A percentile compares a stretch with the other conserved stretches of the same genome.
phyloP scores from a whole-genome alignment of 2,329 filamentous ascomycete species.

The Achaetomium macrosporum region DNA sequence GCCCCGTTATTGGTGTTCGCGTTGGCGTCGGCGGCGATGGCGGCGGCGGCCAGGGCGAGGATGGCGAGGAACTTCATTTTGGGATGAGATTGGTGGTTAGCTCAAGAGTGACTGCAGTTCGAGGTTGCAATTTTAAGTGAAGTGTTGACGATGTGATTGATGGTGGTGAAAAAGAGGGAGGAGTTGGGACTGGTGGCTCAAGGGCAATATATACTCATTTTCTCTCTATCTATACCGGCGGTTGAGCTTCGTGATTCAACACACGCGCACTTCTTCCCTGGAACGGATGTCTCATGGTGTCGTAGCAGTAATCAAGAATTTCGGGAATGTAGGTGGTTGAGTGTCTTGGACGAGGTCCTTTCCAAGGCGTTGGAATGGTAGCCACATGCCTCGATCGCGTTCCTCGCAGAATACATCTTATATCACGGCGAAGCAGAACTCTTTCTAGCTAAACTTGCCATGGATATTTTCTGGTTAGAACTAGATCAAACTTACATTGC shows the following conservation, averaged over 20 bases:
- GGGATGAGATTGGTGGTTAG: not conserved
- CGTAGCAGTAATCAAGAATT: not conserved
- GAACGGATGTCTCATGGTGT: not conserved
- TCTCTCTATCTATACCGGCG: not conserved
- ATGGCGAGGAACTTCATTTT: conserved; percentile 23
- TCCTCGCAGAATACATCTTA: not conserved
- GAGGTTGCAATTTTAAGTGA: not conserved
- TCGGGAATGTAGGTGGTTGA: not conserved
- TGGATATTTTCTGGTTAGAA: too few species aligned
- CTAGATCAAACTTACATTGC: too few species aligned
- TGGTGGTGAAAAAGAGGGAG: conserved; percentile 6
- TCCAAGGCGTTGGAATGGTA: not conserved
- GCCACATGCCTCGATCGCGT: not conserved
- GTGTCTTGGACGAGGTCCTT: conserved; percentile 3
- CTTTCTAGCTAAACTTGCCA: too few species aligned
- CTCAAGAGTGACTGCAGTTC: not conserved
- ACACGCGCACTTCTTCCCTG: not conserved
- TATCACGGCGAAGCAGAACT: too few species aligned
- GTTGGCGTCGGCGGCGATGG: conserved; percentile 10
- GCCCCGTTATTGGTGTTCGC: not conserved
- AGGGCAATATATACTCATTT: conserved; percentile 4
- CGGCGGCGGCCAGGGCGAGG: conserved; percentile 17
- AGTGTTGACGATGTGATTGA: conserved; percentile 1
- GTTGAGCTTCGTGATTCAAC: not conserved
- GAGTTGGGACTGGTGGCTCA: not conserved